Evolutionary conservation across 2,329 filamentous ascomycete species (phyloP).

Genomic region (Phyllosticta ampelicida): DNA sequence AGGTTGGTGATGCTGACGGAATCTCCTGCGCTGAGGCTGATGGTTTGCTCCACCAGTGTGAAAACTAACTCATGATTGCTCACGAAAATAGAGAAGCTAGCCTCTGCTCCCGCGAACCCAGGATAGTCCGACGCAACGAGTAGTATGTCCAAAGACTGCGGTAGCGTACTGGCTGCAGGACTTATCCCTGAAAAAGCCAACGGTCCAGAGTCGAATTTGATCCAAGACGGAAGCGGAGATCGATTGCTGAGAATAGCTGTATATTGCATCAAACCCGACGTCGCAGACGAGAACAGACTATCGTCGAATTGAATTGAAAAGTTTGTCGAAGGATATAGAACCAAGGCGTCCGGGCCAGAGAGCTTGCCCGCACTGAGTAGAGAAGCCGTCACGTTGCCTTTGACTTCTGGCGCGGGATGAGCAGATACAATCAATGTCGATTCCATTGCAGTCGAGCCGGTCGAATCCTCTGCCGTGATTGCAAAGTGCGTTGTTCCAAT

Average conservation of each 20-base stretch:
- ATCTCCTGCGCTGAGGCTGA: constrained; percentile 24
- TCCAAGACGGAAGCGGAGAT: constrained; percentile 77
- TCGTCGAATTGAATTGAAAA: constrained; percentile 34
- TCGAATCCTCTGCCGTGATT: constrained; percentile 58
- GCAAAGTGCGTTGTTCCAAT: constrained; percentile 51
- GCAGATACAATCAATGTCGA: constrained; percentile 62
- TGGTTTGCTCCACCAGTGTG: constrained; percentile 33
- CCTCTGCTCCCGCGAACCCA: constrained; percentile 59
- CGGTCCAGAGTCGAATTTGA: constrained; percentile 55
- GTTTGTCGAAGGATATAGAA: constrained; percentile 23
- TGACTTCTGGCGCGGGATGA: constrained; percentile 42
- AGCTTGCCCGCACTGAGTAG: constrained; percentile 46
- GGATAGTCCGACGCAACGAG: constrained; percentile 68
- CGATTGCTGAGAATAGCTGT: constrained; percentile 59
- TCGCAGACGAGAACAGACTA: constrained; percentile 50
- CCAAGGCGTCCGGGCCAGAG: constrained; percentile 49
- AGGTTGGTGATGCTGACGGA: constrained; percentile 22
- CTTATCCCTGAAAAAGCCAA: constrained; percentile 62
- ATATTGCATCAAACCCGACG: constrained; percentile 56
- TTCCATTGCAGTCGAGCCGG: constrained; percentile 50
- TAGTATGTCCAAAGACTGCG: constrained; percentile 61
- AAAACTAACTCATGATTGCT: constrained; percentile 60
- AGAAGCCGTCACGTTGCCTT: constrained; percentile 47
- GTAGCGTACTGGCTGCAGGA: constrained; percentile 45
- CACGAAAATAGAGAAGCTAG: constrained; percentile 61